Conservation (phyloP, 2,329 filamentous ascomycete species). For the Xylaria sp. region DNA sequence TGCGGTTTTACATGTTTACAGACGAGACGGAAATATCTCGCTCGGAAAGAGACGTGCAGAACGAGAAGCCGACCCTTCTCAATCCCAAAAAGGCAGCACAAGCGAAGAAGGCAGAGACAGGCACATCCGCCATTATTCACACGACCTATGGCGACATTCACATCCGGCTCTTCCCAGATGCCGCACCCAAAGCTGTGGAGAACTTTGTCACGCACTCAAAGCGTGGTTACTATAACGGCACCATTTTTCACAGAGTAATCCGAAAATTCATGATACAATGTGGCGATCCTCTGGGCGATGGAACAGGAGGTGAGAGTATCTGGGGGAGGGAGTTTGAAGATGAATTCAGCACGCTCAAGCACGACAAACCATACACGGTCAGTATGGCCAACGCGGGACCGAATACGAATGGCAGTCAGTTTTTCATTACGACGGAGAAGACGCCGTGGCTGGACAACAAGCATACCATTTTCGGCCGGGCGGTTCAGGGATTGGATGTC, state of each 20-base stretch:
- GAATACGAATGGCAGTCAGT: constrained; percentile 95
- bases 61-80: constrained; percentile 84
- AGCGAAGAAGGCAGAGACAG: constrained; percentile 75
- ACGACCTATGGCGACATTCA: constrained; percentile 95
- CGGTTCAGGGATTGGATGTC: constrained; percentile 90
- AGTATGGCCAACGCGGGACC: constrained; percentile 98
- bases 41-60: constrained; percentile 88
- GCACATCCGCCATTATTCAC: constrained; percentile 85
- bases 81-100: constrained; percentile 66
- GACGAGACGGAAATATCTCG: constrained; percentile 88
- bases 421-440: constrained; percentile 98
- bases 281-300: constrained; percentile 87
- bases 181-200: constrained; percentile 93
- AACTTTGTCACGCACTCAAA: constrained; percentile 95
- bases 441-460: constrained; percentile 96
- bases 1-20: constrained; percentile 98
- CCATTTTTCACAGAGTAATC: constrained; percentile 97
- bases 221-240: constrained; percentile 95
- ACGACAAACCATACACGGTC: constrained; percentile 95
- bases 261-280: constrained; percentile 97
- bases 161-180: constrained; percentile 90
- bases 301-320: constrained; percentile 89
- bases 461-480: constrained; percentile 94
- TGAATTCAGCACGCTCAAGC: constrained; percentile 89
- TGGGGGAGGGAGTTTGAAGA: constrained; percentile 95